Base-by-base conservation (phyloP, 2,329 filamentous ascomycete species). In the Ophiocordyceps polyrhachis-furcata region DNA sequence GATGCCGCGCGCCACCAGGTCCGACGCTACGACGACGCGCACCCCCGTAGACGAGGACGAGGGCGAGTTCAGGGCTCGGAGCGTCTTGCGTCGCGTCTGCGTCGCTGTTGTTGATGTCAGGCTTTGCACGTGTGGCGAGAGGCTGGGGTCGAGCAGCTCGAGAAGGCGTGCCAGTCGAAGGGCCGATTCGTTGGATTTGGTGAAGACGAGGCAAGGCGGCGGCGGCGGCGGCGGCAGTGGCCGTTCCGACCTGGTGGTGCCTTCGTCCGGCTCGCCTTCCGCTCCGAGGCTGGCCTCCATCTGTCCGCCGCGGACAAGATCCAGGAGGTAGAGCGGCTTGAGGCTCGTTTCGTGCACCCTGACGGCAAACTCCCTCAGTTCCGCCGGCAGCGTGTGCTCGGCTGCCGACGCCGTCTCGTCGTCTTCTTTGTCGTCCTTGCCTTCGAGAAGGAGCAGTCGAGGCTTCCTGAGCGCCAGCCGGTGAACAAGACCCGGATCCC, bases 1-100 rank as follows among this genome's bases (percentile, higher is more conserved):
- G 23, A 96, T 77, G 54, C 89, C 91, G 50, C 89, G 83, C 2
- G 87, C 85, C 1, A 91, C 85, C n/a, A 93, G 81, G 58, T 96
- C 89, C 0, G 91, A 93, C 1, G 88, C 87, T 41, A 96, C 80
- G 40, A 96, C 75, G 42, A 93, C 76, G 7, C 79, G 78, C 23
- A 83, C 62, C 47, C 74, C 76, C 21, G 21, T 23, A n/a, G n/a
- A n/a, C 2, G 71, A 67, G 54, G 85, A 84, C 3, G 72, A 68
- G 47, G 74, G 74, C 4, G 71, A 64, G 58, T 28, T 28, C 25
- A 89, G 88, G n/a, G 73, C 71, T 23, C 70, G 69, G 21, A 88
- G 67, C 0, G 80, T 77, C 53, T 76, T 79, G 48, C 76, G 74
- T 15, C 83, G 79, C 14, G 74, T 70, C 14, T 79, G 74, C 1